These are phyloP conservation scores for Candida pseudofarinosa DNA, from an alignment of 805 yeast genomes.

Conservation along the genomic window DNA sequence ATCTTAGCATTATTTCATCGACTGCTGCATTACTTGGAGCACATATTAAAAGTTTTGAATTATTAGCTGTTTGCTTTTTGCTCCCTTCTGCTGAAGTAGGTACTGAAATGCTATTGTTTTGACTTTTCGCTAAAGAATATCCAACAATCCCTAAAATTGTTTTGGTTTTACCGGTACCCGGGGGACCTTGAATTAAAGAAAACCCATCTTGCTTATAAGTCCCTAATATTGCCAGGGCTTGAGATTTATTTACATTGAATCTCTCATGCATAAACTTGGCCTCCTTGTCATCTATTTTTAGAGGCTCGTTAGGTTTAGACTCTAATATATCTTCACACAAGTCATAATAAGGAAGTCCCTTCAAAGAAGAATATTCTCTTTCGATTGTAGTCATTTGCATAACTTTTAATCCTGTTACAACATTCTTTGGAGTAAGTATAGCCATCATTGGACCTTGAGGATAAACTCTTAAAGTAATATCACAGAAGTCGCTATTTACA, in stretches of 20 bases:
- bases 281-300: constrained; percentile 25
- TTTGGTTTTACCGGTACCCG: constrained; percentile 98
- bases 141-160: constrained; percentile 92
- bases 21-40: constrained; percentile 99
- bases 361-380: constrained; percentile 83
- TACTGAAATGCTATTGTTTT: neutral
- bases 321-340: constrained; percentile 59
- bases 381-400: constrained; percentile 90
- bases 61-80: constrained; percentile 8
- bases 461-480: constrained; percentile 67
- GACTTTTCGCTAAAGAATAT: constrained; percentile 47
- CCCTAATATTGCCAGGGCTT: constrained; percentile 83
- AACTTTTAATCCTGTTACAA: constrained; percentile 64
- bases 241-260: constrained; percentile 77
- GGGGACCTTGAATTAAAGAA: constrained; percentile 95
- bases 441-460: constrained; percentile 51
- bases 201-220: constrained; percentile 69
- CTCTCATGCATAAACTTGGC: constrained; percentile 40
- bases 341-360: constrained; percentile 80
- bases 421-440: constrained; percentile 58
- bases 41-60: constrained; percentile 72
- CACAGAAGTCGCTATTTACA: constrained; percentile 62
- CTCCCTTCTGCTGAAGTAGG: neutral
- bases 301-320: constrained; percentile 56
- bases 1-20: constrained; percentile 84